Conservation (phyloP, 768 basidiomycete genomes). For the Nevesoporus exiguus region DNA sequence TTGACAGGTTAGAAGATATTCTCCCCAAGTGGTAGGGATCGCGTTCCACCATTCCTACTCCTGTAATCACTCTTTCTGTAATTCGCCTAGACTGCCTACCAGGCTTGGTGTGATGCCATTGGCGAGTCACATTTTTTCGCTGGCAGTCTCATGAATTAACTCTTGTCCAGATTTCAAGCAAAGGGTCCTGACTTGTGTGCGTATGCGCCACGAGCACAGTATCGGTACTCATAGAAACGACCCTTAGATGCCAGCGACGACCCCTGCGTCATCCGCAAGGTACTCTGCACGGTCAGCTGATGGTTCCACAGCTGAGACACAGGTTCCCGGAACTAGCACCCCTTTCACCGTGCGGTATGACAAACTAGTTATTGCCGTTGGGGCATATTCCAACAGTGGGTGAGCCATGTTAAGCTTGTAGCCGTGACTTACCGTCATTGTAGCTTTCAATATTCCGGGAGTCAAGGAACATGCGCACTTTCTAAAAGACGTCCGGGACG, state of each 20-base stretch:
- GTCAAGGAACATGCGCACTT: slow-evolving; percentile 82
- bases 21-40: slow-evolving; percentile 50
- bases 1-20: slow-evolving; percentile 50
- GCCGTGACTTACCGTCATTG: not conserved
- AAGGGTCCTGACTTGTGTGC: slow-evolving; percentile 57
- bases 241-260: slow-evolving; percentile 62
- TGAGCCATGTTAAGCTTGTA: slow-evolving; percentile 3
- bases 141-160: slow-evolving; percentile 6
- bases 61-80: not conserved
- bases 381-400: slow-evolving; percentile 81
- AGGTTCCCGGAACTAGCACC: slow-evolving; percentile 24
- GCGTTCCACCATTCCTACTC: not conserved
- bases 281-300: slow-evolving; percentile 12
- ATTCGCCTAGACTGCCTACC: slow-evolving; percentile 50
- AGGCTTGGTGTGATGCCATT: slow-evolving; percentile 75
- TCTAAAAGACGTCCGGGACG: slow-evolving; percentile 76
- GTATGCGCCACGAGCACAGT: slow-evolving; percentile 22
- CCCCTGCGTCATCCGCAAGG: slow-evolving; percentile 35
- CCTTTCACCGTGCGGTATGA: slow-evolving; percentile 68
- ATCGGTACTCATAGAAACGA: not conserved
- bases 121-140: slow-evolving; percentile 36
- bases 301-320: slow-evolving; percentile 15
- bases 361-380: slow-evolving; percentile 81
- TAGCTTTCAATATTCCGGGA: slow-evolving; percentile 69
- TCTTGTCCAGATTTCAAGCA: slow-evolving; percentile 50